These are phyloP conservation scores for Amniculicola lignicola DNA, from an alignment of 495 filamentous ascomycete species.

Conservation along the genomic window DNA sequence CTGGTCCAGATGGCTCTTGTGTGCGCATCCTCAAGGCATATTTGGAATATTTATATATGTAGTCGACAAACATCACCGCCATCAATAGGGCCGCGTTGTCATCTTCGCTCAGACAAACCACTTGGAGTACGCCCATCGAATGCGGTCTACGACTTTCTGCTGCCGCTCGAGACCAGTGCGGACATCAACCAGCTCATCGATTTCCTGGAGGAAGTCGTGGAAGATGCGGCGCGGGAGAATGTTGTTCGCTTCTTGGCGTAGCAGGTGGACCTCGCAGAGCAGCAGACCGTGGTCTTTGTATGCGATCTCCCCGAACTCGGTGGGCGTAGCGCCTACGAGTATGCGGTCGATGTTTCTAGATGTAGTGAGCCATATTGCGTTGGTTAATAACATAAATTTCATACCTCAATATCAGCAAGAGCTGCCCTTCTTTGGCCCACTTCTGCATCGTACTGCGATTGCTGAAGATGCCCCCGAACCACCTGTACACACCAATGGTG, in stretches of 20 bases:
- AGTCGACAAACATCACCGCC: no score
- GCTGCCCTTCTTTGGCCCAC: constrained; percentile 59
- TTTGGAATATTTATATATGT: no score
- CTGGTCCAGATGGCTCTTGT: no score
- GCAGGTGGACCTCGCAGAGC: constrained; percentile 78
- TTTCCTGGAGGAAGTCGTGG: constrained; percentile 79
- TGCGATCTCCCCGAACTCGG: constrained; percentile 62
- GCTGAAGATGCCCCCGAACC: constrained; percentile 64
- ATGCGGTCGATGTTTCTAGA: constrained; percentile 66
- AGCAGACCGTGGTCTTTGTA: constrained; percentile 91
- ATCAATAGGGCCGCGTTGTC: no score
- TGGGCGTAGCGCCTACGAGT: constrained; percentile 60
- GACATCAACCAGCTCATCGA: constrained; percentile 76
- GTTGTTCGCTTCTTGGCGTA: constrained; percentile 62
- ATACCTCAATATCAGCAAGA: constrained; percentile 69
- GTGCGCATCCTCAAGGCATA: no score
- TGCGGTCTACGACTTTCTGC: constrained; percentile 70
- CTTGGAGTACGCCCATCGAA: constrained; percentile 82
- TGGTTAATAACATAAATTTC: no score
- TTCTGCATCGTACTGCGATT: constrained; percentile 61
- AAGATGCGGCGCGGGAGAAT: constrained; percentile 67
- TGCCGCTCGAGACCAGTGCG: constrained; percentile 68
- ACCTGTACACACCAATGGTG: constrained; percentile 68
- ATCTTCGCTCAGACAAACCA: no score
- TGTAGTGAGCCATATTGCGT: neutral